Conservation (phyloP, 1,139 yeast species). For the Sugiyamaella neomexicana region DNA sequence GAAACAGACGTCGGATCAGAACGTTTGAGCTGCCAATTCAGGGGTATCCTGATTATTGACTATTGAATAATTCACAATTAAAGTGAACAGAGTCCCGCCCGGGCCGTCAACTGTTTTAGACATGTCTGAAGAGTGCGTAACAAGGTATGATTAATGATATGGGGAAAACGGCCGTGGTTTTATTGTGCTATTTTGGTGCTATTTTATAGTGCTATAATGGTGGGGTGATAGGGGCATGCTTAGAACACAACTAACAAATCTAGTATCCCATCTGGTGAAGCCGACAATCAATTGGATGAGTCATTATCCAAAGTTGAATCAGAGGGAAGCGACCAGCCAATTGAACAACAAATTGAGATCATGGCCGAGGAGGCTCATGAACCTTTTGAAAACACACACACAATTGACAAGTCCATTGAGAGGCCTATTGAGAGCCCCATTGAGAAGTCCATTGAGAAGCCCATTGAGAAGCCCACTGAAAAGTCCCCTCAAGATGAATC, state of each 20-base stretch:
- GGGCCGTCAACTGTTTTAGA: no score
- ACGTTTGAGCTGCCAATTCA: no score
- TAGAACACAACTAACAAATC: no score
- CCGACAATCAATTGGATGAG: no score
- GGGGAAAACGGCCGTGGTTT: not conserved
- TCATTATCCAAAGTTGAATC: no score
- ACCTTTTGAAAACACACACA: not conserved
- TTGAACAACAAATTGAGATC: not conserved
- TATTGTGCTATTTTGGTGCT: not conserved
- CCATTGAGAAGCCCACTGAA: not conserved
- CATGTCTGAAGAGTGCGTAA: not conserved
- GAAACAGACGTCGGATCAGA: no score
- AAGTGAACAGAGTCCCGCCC: not conserved
- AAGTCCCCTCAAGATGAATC: not conserved
- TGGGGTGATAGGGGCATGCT: not conserved
- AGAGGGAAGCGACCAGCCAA: not conserved
- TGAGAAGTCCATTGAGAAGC: not conserved
- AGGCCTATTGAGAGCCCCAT: not conserved
- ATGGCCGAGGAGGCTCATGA: not conserved
- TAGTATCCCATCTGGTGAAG: no score
- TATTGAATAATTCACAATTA: not conserved
- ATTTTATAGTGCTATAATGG: not conserved
- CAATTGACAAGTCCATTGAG: not conserved
- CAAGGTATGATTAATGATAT: not conserved
- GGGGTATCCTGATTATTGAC: no score